Evolutionary conservation across 768 basidiomycete genomes (phyloP).

Genomic region (Tulasnella sp.): DNA sequence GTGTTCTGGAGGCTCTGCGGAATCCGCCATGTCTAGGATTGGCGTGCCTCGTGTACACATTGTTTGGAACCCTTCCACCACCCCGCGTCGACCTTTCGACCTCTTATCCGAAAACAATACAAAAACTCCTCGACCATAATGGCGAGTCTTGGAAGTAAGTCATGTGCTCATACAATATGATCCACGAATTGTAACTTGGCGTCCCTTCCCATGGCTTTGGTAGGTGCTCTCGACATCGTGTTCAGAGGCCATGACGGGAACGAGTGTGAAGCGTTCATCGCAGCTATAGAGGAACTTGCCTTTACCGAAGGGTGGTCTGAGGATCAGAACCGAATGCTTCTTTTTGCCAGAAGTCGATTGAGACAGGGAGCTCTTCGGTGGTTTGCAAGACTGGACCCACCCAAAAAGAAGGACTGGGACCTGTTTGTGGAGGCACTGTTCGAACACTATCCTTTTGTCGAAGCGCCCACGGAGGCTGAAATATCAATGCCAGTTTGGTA

Average conservation of each 20-base stretch:
- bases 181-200: no score
- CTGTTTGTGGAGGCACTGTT: neutral
- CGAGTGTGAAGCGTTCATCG: neutral
- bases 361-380: neutral
- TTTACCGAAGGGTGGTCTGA: neutral
- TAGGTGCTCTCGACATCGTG: neutral
- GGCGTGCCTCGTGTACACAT: no score
- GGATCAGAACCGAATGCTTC: neutral
- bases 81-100: no score
- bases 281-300: neutral
- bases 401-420: neutral
- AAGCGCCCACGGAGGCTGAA: neutral
- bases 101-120: no score
- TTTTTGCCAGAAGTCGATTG: neutral
- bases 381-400: neutral
- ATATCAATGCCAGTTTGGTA: neutral
- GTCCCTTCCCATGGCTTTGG: no score
- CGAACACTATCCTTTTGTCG: neutral
- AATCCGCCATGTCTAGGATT: no score
- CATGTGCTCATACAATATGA: no score
- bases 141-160: no score
- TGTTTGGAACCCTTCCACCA: no score
- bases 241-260: neutral
- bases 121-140: no score
- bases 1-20: no score